Evolutionary conservation across 2,329 filamentous ascomycete genomes (phyloP).

Genomic region (Colletotrichum lentis): DNA sequence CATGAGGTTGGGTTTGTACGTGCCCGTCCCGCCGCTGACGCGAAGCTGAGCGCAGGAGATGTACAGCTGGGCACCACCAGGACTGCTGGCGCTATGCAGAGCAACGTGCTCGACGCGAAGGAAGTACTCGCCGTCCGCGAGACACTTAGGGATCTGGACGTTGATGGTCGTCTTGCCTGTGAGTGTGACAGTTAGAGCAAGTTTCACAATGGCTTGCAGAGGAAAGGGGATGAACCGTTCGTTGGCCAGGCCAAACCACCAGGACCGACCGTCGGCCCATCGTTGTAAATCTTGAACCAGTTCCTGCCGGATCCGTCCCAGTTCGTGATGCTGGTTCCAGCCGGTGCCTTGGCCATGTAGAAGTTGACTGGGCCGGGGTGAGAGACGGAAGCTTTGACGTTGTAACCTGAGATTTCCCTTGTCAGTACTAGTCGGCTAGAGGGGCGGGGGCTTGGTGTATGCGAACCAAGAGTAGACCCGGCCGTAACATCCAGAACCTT

Average conservation of each 20-base stretch:
- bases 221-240: constrained; percentile 42
- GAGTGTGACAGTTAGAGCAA: background rate
- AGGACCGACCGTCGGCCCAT: constrained; percentile 49
- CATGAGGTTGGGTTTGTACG: constrained; percentile 49
- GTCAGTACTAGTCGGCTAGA: background rate
- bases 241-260: constrained; percentile 53
- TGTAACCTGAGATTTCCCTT: constrained; percentile 38
- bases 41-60: constrained; percentile 54
- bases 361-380: constrained; percentile 54
- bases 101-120: constrained; percentile 59
- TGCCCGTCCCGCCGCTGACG: constrained; percentile 53
- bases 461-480: constrained; percentile 39
- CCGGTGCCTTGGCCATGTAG: constrained; percentile 50
- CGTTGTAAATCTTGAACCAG: constrained; percentile 57
- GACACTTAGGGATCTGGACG: constrained; percentile 54
- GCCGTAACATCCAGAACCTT: constrained; percentile 48
- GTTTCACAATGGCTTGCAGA: background rate
- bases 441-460: background rate
- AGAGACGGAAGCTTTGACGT: constrained; percentile 52
- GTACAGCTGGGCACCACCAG: constrained; percentile 57
- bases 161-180: constrained; percentile 46
- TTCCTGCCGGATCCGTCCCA: constrained; percentile 50
- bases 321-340: constrained; percentile 44
- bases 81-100: constrained; percentile 53
- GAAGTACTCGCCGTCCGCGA: constrained; percentile 59